Base-by-base conservation (phyloP, 257 asterid species). In the Scutellaria minor region DNA sequence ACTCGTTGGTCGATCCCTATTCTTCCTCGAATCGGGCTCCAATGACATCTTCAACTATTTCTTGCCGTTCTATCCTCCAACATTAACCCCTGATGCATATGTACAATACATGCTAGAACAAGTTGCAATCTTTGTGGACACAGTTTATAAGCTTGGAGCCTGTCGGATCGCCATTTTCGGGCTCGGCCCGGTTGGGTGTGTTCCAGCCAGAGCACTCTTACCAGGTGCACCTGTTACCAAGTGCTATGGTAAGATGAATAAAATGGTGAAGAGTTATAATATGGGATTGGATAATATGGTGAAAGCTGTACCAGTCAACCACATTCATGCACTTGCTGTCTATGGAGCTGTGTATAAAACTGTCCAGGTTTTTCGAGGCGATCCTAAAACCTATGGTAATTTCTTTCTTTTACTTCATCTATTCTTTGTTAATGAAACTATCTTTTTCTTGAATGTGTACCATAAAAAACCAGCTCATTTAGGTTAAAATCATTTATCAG, bases 111-210 rank as follows among this genome's bases (percentile, higher is more conserved):
- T 90, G 97, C 60, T 85, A 12, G 40, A 15, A 35, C 51, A 84
- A 68, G 87, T 76, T 9, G 8, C 14, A 2, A 27, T 2, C 0
- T 82, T 86, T 45, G 37, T 90, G 3, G 72, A 81, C 58, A 53
- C 76, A 7, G 73, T 85, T 14, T 77, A 79, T 83, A 66, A 68
- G 45, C 86, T 86, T 0, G 96, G 97, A 0, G 93, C 81, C 7
- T 84, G 89, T 0, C 76, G 84, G 10, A 58, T 88, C 9, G 89
- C 85, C 0, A 0, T 88, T 6, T 88, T 88, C 75, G 85, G 89
- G 0, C 77, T 90, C 7, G 93, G 96, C 9, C 97, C 97, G 0
- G 96, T 90, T 2, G 97, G 97, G 9, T 90, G 97, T 54, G 92
- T 88, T 9, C 96, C 96, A 0, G 96, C 93, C 0, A 75, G 97